Evolutionary conservation across 2,329 filamentous ascomycete genomes (phyloP), one percentile per base, ranked within the genome.

Genomic region (Exophiala bonariae): DNA sequence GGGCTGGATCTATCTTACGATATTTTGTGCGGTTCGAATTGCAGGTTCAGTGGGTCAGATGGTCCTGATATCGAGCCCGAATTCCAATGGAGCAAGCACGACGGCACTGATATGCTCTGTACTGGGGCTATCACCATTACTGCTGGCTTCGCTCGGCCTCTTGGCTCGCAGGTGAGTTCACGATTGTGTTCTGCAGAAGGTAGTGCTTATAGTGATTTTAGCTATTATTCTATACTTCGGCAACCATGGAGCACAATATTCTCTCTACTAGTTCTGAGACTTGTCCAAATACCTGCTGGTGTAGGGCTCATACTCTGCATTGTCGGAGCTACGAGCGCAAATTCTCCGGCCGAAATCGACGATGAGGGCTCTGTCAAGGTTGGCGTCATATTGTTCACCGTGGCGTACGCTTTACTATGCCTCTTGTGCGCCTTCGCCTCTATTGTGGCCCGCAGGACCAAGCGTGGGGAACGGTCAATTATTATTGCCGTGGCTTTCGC

Each of bases 1-100:
- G 3, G 64, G 65, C 32, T 69, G 65, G 63, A 60, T 63, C 18
- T 67, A 64, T 40, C 59, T 69, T 3, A 53, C 60, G 9, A 51
- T 68, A 2, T 67, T 68, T 50, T 65, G 57, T 36, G 38, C 61
- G 5, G 46, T 63, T 18, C 59, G 65, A 20, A 44, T 66, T 18
- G 51, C 59, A 6, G 64, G 65, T 13, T 56, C 62, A n/a, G 59
- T 57, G 3, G 61, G 63, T 40, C 58, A 61, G 35, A 55, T 68
- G 23, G 60, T 53, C 2, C 59, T 57, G 9, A 55, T 56, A 11
- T 49, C 54, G 5, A 46, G 57, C 9, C 59, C 60, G 2, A 52
- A 36, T 9, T 59, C 59, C 31, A 38, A 28, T 13, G 60, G 40
- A 16, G 31, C 63, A 11, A 60, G 58, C n/a, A 22, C 51, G 9